phyloP scores from a whole-genome alignment of 129 eudicot genomes.

The Pulicaria dysenterica region DNA sequence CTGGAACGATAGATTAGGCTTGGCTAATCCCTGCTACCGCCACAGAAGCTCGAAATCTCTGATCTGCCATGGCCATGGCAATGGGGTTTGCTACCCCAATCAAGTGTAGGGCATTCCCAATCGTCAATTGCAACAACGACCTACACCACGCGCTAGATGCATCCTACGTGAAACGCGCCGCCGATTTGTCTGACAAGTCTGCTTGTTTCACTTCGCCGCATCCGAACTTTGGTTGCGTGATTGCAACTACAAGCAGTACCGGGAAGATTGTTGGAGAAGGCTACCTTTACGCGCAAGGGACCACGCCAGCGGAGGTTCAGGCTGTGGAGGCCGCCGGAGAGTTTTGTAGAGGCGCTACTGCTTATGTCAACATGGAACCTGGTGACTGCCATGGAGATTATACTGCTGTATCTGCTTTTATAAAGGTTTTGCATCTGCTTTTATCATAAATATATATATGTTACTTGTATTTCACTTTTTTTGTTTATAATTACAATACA shows the following conservation, averaged over 20 bases:
- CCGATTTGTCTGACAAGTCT: constrained; percentile 78
- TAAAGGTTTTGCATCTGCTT: constrained; percentile 46
- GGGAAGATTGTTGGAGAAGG: constrained; percentile 78
- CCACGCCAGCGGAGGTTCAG: constrained; percentile 79
- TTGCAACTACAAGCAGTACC: constrained; percentile 33
- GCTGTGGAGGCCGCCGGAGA: constrained; percentile 86
- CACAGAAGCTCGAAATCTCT: constrained; percentile 19
- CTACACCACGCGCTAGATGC: constrained; percentile 54
- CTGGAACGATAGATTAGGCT: not conserved
- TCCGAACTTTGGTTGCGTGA: constrained; percentile 94
- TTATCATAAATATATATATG: not conserved
- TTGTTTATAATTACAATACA: not conserved
- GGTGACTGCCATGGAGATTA: constrained; percentile 81
- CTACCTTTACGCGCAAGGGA: constrained; percentile 83
- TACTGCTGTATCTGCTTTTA: constrained; percentile 65
- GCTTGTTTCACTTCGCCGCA: constrained; percentile 87
- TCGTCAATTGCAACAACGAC: constrained; percentile 24
- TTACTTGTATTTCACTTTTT: not conserved
- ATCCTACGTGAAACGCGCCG: constrained; percentile 63
- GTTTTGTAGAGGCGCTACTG: constrained; percentile 70
- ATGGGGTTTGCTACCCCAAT: constrained; percentile 40
- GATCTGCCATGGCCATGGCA: constrained; percentile 31
- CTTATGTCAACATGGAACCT: constrained; percentile 96
- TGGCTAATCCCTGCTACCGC: constrained; percentile 21
- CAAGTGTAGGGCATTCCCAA: constrained; percentile 31